Base-by-base conservation (phyloP, 1,284 basidiomycete species). In the Puccinia horiana region DNA sequence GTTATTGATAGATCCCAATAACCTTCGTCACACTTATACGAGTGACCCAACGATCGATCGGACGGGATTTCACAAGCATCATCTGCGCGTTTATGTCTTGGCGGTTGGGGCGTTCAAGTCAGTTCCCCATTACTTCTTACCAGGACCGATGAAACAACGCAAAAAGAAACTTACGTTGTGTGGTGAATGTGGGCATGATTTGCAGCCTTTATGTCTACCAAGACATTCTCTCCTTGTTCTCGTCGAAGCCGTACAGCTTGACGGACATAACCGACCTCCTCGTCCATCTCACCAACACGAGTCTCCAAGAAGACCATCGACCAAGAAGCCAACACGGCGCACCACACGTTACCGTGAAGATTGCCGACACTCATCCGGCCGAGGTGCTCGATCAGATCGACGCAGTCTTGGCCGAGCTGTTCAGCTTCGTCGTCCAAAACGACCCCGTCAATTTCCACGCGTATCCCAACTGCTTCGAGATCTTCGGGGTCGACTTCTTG, bases 221-320 rank as follows among this genome's bases (percentile, higher is more conserved):
- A 76, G 91, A 92, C 29, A 91, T 96, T 84, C 90, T 99, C 26
- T 94, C 95, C 8, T 88, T 98, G 0, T 97, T 98, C 87, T 92
- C 94, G 5, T 88, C 91, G 0, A 88, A 90, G 23, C 90, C 92
- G 5, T 96, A 94, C 85, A 83, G 84, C 0, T 65, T 86, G 0
- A 91, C 91, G 3, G 32, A 47, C 14, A 16, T 26, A 8, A 16
- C 83, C 23, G 91, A 95, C 86, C 89, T 98, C 8, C 85, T 89
- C 1, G 90, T 93, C 0, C 97, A 99, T 87, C 89, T 99, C 26
- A 99, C 96, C 54, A 99, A 99, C 86, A 98, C 97, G 0, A 96
- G 94, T 63, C 88, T 98, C n/a, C 96, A 98, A 87, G 90, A 26
- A 78, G 83, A 42, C 70, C 23, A 65, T 67, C 4, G 44, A 29